Percentiles rank a stretch among this genome's conserved stretches.
Conservation (phyloP, 2,329 filamentous ascomycete species). For the Emydomyces testavorans region DNA sequence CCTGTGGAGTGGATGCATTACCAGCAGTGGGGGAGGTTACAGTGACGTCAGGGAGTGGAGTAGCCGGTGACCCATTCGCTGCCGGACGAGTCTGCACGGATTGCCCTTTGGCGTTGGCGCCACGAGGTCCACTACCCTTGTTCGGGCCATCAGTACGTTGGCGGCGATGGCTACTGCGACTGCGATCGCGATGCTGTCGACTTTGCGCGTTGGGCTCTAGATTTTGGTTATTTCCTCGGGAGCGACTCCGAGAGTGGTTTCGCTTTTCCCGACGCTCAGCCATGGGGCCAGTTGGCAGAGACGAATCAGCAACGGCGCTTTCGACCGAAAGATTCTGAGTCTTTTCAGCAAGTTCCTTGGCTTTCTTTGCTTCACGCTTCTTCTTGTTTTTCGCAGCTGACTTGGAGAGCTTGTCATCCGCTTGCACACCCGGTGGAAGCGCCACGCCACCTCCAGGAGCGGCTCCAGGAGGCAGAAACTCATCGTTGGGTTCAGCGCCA, state of each 20-base stretch:
- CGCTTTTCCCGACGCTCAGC: constrained; percentile 48
- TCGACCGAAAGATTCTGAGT: constrained; percentile 31
- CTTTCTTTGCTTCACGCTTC: constrained; percentile 89
- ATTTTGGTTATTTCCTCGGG: constrained; percentile 34
- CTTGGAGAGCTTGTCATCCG: constrained; percentile 66
- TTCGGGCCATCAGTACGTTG: constrained; percentile 20
- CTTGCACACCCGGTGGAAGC: constrained; percentile 52
- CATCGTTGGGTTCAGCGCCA: constrained; percentile 64
- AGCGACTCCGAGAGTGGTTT: constrained; percentile 45
- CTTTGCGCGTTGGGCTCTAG: constrained; percentile 19
- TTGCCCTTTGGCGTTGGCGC: constrained; percentile 3
- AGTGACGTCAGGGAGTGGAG: constrained; percentile 23
- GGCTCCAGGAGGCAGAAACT: constrained; percentile 55
- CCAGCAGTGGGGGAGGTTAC: constrained; percentile 21
- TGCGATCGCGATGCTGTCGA: constrained; percentile 23
- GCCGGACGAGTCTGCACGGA: constrained; percentile 11
- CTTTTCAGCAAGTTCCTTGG: constrained; percentile 60
- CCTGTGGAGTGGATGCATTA: constrained; percentile 39
- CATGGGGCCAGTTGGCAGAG: constrained; percentile 31
- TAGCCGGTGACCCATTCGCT: constrained; percentile 26
- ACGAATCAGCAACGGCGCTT: constrained; percentile 18
- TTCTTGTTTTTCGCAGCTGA: constrained; percentile 94
- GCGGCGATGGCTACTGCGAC: constrained; percentile 21
- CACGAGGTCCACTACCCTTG: constrained; percentile 9
- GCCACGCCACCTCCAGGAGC: constrained; percentile 55